phyloP scores from a whole-genome alignment of 257 asterid genomes.

The Solanum phureja region DNA sequence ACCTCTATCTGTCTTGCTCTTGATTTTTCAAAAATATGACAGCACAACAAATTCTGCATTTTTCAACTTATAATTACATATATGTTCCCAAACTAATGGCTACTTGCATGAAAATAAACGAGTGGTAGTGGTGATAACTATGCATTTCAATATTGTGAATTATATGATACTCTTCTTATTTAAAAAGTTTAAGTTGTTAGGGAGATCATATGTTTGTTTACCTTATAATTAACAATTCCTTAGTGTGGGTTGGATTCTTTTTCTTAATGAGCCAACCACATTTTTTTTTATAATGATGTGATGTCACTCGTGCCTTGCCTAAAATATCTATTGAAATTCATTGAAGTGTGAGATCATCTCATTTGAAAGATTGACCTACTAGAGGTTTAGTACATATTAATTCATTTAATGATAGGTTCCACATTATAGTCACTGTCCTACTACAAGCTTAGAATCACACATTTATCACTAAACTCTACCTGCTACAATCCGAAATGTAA shows the following conservation, averaged over 20 bases:
- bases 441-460: too few relatives aligned
- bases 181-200: neutral
- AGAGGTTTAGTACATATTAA: too few relatives aligned
- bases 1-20: neutral
- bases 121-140: neutral
- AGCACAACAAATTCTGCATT: neutral
- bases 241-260: neutral
- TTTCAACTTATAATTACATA: too few relatives aligned
- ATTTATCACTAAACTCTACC: too few relatives aligned
- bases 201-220: too few relatives aligned
- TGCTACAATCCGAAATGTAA: fast-evolving
- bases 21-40: neutral
- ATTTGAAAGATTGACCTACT: neutral
- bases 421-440: neutral
- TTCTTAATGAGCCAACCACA: neutral
- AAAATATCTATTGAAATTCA: neutral
- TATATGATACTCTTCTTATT: neutral
- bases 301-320: too few relatives aligned
- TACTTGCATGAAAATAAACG: neutral
- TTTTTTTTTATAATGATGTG: neutral
- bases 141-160: neutral
- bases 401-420: neutral
- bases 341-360: neutral
- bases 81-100: too few relatives aligned
- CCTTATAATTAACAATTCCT: neutral